A percentile compares a stretch with the other conserved stretches of the same genome.
phyloP scores from a whole-genome alignment of 306 rosid species.

The Pterocarpus macrocarpus region DNA sequence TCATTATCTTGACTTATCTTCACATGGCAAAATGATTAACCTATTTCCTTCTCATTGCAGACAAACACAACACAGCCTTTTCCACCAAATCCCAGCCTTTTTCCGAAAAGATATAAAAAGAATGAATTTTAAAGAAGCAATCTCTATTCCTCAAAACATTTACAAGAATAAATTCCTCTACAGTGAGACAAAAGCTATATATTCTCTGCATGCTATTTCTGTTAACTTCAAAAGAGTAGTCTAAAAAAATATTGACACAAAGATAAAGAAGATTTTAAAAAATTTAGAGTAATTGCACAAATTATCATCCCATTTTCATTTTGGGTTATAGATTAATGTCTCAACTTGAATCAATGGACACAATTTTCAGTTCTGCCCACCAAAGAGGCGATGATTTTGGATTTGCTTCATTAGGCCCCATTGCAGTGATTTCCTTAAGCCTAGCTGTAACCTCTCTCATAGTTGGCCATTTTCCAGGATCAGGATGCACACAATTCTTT shows the following conservation, averaged over 20 bases:
- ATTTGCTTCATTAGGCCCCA: conserved; percentile 42
- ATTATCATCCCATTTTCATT: not conserved
- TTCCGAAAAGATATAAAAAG: not conserved
- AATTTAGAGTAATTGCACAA: conserved; percentile 27
- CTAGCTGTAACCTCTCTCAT: conserved; percentile 64
- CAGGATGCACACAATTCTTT: conserved; percentile 62
- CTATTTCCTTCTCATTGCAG: not conserved
- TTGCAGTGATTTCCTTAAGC: conserved; percentile 57
- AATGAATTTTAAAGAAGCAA: not conserved
- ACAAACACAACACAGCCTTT: not conserved
- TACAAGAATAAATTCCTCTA: conserved; percentile 13
- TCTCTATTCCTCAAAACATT: not conserved
- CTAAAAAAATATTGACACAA: not conserved
- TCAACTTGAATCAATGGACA: conserved; percentile 61
- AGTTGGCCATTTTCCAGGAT: conserved; percentile 63
- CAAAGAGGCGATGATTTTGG: conserved; percentile 77
- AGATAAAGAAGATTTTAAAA: no score
- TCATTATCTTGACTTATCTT: not conserved
- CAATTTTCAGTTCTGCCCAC: conserved; percentile 86
- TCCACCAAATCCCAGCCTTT: not conserved
- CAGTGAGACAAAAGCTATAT: conserved; percentile 3
- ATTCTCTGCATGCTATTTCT: not conserved
- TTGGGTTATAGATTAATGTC: conserved; percentile 4
- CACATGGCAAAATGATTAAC: not conserved
- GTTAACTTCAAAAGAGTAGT: conserved; percentile 3